Base-by-base conservation (phyloP, 2,329 filamentous ascomycete genomes). In the Orbilia javanica region DNA sequence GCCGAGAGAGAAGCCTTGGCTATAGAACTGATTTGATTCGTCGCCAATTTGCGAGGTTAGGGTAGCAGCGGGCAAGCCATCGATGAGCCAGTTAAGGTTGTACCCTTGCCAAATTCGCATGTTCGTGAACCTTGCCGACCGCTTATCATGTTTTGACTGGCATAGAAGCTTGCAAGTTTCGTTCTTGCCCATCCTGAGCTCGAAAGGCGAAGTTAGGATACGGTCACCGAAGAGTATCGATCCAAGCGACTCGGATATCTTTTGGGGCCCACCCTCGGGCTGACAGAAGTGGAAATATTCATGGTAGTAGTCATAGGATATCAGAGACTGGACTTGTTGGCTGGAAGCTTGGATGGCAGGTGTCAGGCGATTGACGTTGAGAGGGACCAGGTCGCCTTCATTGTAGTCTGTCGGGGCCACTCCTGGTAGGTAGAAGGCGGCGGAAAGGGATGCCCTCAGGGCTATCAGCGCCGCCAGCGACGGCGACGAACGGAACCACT, bases 221-320 rank as follows among this genome's bases (percentile, higher is more conserved):
- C 96, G 90, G 85, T 99, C 96, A 81, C 96, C 96, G 82, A 99
- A 99, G 64, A 99, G 85, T 83, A 99, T 99, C 87, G 95, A 97
- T 25, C 96, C 96, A 80, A 99, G 85, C 80, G 93, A 96, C 85
- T 97, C 96, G 46, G 93, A 91, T 22, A 97, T 90, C 86, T 92
- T 89, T 83, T 94, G 85, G 7, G 94, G 90, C 1, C 93, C 93
- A 78, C 87, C 90, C 70, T 92, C 86, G 1, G 95, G 96, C 81
- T 88, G 86, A 85, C 96, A 99, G 86, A 97, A 97, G 83, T 92
- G 90, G 85, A 99, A 97, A 2, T 88, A 88, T 4, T 90, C 89
- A 82, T 96, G 90, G 84, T 99, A 99, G 87, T 99, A 98, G 85
- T 98, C 95, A 87, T 93, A 99, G 3, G 95, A 93, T 82, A 98